Conservation (phyloP, 768 basidiomycete genomes). For the Ramaria sp. region DNA sequence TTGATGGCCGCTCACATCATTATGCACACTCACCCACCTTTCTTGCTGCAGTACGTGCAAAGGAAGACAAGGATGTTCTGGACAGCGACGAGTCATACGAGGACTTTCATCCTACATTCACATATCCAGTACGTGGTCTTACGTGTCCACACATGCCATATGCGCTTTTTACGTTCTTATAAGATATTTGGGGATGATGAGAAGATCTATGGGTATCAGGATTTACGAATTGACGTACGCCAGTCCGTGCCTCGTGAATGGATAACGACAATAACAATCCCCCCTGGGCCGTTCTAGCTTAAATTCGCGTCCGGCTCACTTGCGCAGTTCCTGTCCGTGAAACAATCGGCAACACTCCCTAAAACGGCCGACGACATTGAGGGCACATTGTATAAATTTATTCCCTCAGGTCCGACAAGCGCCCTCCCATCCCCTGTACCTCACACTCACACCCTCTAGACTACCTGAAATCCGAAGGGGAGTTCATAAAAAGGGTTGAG, state of each 20-base stretch:
- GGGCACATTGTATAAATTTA: conserved; percentile 60
- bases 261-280: too few relatives aligned
- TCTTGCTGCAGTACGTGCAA: conserved; percentile 48
- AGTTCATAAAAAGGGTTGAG: conserved; percentile 63
- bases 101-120: conserved; percentile 79
- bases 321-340: conserved; percentile 59
- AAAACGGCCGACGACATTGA: conserved; percentile 82
- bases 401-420: conserved; percentile 52
- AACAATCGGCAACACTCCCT: conserved; percentile 52
- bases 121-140: conserved; percentile 73
- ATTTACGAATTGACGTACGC: conserved; percentile 73
- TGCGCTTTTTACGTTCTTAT: neutral
- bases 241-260: neutral
- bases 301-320: conserved; percentile 85
- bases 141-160: conserved; percentile 16
- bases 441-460: conserved; percentile 27
- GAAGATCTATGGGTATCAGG: conserved; percentile 89
- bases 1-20: neutral
- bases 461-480: conserved; percentile 55
- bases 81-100: conserved; percentile 46
- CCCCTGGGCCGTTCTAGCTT: conserved; percentile 35
- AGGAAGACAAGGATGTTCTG: conserved; percentile 49
- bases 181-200: conserved; percentile 95
- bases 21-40: neutral
- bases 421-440: neutral